Evolutionary conservation across 1,284 basidiomycete species (phyloP), one percentile per base, ranked within the genome.

Genomic region (Megacollybia platyphylla): DNA sequence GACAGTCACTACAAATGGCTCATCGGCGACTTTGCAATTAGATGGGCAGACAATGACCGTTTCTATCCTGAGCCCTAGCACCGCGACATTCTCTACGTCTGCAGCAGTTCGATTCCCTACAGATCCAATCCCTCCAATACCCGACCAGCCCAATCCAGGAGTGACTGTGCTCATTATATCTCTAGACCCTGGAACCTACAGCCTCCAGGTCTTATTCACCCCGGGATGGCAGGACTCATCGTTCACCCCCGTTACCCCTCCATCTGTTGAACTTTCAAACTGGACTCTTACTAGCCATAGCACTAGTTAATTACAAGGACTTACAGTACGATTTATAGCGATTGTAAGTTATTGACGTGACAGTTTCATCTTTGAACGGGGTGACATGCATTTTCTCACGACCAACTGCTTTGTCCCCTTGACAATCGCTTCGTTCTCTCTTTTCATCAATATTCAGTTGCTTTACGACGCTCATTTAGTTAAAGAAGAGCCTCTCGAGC

Each of bases 141-240:
- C 62, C 3, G 79, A 87, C 57, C 78, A 82, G 58, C 58, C 65
- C 15, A 89, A 90, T 64, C 60, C 67, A 0, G 77, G 73, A 34
- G 80, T 85, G 36, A 79, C 70, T 8, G 85, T 89, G 9, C 65
- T 92, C 31, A 68, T 65, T 49, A 78, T 92, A 56, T 63, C 63
- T 44, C 54, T 89, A 20, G 63, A 68, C 9, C 71, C 76, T 7
- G 78, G 77, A 26, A 56, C 59, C 32, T 72, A 79, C 56, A 82
- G 61, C 28, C 57, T 83, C 43, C 70, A 84, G 60, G 73, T 86
- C 45, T 56, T 87, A 52, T 77, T 87, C 65, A 83, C 68, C 56
- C 85, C 85, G 28, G 80, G 87, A 57, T 87, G 84, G 81, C 52
- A 64, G 9, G 73, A 43, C n/a, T 24, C 18, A 15, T 40, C 39